Base-by-base conservation (phyloP, 192 early-diverging fungal species). In the Gaertneriomyces semiglobifer region DNA sequence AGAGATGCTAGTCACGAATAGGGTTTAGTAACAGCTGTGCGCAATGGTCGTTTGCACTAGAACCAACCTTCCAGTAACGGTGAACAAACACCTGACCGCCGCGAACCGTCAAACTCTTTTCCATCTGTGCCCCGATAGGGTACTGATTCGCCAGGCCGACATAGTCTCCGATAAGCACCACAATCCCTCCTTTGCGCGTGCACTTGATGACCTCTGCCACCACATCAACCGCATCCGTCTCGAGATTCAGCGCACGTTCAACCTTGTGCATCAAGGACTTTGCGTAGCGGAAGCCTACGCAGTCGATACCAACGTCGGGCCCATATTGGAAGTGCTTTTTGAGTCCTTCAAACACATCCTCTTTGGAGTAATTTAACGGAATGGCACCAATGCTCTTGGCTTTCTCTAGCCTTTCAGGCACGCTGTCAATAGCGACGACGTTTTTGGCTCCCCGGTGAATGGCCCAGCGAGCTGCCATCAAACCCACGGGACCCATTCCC, bases 401-500 rank as follows among this genome's bases (percentile, higher is more conserved):
- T 66, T 4, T 68, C 61, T 47, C 58, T 60, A 57, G 5, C 20
- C 38, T 73, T 74, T 56, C 58, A n/a, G 19, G 18, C 1, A 68
- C 66, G 43, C 10, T 57, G 60, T 84, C 83, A 14, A 84, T 55
- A 1, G 47, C 77, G 59, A 84, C 62, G 44, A 84, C 73, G 12
- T 69, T 74, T 38, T 51, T 60, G 20, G 77, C 77, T 44, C 77
- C 80, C 47, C 69, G 45, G 45, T 46, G 40, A 16, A 64, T 44
- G 9, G 70, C 68, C 72, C 72, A 74, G 44, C 56, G 50, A 65
- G 66, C 63, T 12, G 56, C 64, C 25, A 47, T 59, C 54, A 83
- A 46, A 38, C 83, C 83, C 54, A 85, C 74, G 43, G 83, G 83
- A n/a, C 78, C 84, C 47, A 60, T 14, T 45, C 80, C 84, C 84